These are phyloP conservation scores for Crithidia sp. DNA, from an alignment of 208 protist genomes.

Conservation along the genomic window DNA sequence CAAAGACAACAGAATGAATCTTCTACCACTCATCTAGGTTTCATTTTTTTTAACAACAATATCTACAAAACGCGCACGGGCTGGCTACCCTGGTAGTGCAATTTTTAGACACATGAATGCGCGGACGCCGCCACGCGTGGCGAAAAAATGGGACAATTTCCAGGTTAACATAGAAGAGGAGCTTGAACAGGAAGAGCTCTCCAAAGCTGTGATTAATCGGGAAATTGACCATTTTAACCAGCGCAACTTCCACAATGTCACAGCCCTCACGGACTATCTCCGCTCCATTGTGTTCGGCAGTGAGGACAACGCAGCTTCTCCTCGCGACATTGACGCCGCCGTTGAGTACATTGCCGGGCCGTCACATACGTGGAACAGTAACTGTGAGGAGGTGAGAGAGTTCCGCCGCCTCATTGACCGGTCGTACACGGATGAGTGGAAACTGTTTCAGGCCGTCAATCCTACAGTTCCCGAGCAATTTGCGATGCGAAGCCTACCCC, in stretches of 20 bases:
- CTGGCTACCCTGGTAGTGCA: too few species aligned
- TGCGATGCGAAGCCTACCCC: slow-evolving; percentile 53
- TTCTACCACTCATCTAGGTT: too few species aligned
- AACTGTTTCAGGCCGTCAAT: slow-evolving; percentile 47
- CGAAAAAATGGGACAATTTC: slow-evolving; percentile 20
- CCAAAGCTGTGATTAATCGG: slow-evolving; percentile 28
- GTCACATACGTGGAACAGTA: slow-evolving; percentile 42
- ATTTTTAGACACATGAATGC: not conserved
- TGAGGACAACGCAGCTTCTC: slow-evolving; percentile 27
- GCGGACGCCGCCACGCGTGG: not conserved
- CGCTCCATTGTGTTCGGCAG: slow-evolving; percentile 45
- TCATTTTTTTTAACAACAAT: too few species aligned
- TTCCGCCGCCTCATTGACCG: slow-evolving; percentile 39
- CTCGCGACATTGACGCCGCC: slow-evolving; percentile 44
- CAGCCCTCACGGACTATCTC: slow-evolving; percentile 36
- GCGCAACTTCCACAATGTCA: slow-evolving; percentile 35
- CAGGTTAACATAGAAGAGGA: slow-evolving; percentile 42
- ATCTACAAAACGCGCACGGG: too few species aligned
- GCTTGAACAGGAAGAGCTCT: slow-evolving; percentile 45
- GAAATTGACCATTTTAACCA: slow-evolving; percentile 57
- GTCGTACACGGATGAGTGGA: slow-evolving; percentile 57
- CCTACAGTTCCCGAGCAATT: slow-evolving; percentile 35
- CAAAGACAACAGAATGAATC: too few species aligned
- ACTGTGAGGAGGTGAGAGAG: slow-evolving; percentile 44
- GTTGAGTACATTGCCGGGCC: slow-evolving; percentile 51